Conservation (phyloP, 1,284 basidiomycete species). For the Trichosporon ovoides region DNA sequence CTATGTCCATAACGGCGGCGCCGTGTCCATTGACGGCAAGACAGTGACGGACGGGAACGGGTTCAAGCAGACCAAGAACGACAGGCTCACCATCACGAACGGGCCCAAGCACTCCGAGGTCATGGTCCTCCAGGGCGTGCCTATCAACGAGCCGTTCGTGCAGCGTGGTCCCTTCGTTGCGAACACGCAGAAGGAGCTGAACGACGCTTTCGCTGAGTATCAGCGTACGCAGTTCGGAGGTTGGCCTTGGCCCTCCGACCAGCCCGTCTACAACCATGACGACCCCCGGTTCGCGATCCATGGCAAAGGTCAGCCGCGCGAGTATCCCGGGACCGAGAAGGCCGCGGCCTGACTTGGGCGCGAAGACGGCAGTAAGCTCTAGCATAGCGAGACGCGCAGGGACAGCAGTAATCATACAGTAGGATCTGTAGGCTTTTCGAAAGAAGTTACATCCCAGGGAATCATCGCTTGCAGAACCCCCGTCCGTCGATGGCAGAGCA, state of each 20-base stretch:
- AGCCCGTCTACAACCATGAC: conserved; percentile 6
- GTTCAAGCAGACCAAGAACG: not conserved
- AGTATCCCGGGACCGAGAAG: conserved; percentile 7
- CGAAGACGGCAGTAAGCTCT: too few species aligned
- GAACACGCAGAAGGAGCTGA: conserved; percentile 17
- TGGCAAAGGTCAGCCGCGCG: conserved; percentile 12
- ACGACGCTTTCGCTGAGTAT: conserved; percentile 15
- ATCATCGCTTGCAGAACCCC: too few species aligned
- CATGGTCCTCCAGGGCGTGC: conserved; percentile 15
- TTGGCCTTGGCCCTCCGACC: conserved; percentile 14
- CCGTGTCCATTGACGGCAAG: conserved; percentile 8
- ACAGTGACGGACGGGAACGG: not conserved
- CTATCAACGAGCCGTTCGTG: conserved; percentile 17
- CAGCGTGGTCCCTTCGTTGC: conserved; percentile 20
- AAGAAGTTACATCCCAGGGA: too few species aligned
- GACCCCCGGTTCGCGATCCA: conserved; percentile 14
- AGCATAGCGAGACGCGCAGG: too few species aligned
- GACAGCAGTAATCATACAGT: too few species aligned
- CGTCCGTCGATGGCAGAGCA: too few species aligned
- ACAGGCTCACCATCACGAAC: conserved; percentile 11
- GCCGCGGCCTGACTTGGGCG: too few species aligned
- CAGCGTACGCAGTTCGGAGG: conserved; percentile 18
- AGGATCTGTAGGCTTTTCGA: not conserved
- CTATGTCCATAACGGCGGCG: conserved; percentile 16
- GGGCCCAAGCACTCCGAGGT: conserved; percentile 4